Percentiles rank a stretch among this genome's conserved stretches.
Evolutionary conservation across 306 rosid genomes (phyloP).

Genomic region (Trichosanthes truncata): DNA sequence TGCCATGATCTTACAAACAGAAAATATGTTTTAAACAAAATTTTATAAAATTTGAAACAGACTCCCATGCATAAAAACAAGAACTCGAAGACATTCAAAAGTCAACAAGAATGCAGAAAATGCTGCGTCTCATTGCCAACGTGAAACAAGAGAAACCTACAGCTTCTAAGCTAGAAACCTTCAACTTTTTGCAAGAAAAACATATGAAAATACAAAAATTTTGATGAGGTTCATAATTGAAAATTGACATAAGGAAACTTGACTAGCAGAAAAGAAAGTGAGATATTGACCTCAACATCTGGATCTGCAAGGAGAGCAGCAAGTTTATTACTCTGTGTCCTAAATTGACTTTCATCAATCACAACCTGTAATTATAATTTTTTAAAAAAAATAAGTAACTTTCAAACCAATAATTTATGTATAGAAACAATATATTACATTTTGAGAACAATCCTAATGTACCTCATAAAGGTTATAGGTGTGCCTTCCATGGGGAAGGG

Average conservation of each 20-base stretch:
- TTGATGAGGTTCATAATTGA: not conserved
- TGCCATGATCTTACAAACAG: not conserved
- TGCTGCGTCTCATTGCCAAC: not conserved
- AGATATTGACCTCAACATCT: slow-evolving; percentile 78
- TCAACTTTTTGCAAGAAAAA: not conserved
- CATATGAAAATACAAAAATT: too few relatives aligned
- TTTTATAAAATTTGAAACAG: not conserved
- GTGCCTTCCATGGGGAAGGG: slow-evolving; percentile 88
- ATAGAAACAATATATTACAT: not conserved
- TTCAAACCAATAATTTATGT: not conserved
- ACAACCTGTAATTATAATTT: slow-evolving; percentile 35
- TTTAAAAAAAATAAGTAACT: not conserved
- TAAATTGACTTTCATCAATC: slow-evolving; percentile 58
- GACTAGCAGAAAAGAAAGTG: too few relatives aligned
- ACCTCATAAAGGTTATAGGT: slow-evolving; percentile 76
- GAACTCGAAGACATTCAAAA: not conserved
- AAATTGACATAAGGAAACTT: too few relatives aligned
- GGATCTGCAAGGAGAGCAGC: slow-evolving; percentile 87
- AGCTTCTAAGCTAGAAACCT: not conserved
- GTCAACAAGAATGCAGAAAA: too few relatives aligned
- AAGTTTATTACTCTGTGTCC: slow-evolving; percentile 55
- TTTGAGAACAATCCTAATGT: slow-evolving; percentile 12
- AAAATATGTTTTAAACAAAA: not conserved
- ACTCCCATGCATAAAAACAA: not conserved
- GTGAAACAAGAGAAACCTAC: not conserved